A percentile compares a stretch with the other conserved stretches of the same genome.
Evolutionary conservation across 2,329 filamentous ascomycete species (phyloP).

Genomic region (Myotisia sp.): DNA sequence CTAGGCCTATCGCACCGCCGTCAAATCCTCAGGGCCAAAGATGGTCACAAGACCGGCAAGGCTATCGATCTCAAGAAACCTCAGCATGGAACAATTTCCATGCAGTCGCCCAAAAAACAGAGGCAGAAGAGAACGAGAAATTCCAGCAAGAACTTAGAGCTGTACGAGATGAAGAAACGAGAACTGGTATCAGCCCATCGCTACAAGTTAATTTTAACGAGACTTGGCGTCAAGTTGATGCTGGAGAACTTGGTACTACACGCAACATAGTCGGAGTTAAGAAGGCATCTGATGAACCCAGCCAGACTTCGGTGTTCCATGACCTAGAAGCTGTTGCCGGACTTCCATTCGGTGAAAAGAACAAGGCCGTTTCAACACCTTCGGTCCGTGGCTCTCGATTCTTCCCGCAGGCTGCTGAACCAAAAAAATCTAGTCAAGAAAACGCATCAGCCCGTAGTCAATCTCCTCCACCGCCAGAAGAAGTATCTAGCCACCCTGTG

Average conservation of each 20-base stretch:
- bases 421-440: conserved; percentile 22
- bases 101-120: conserved; percentile 24
- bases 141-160: conserved; percentile 27
- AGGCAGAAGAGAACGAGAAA: conserved; percentile 29
- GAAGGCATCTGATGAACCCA: conserved; percentile 16
- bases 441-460: conserved; percentile 24
- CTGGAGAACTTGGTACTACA: conserved; percentile 27
- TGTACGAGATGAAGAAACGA: conserved; percentile 25
- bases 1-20: conserved; percentile 35
- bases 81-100: conserved; percentile 35
- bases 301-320: conserved; percentile 20
- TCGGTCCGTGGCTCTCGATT: conserved; percentile 34
- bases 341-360: conserved; percentile 23
- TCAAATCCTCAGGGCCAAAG: conserved; percentile 17
- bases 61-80: conserved; percentile 17
- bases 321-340: conserved; percentile 25
- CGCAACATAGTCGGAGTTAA: conserved; percentile 26
- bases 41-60: conserved; percentile 21
- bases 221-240: conserved; percentile 34
- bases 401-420: conserved; percentile 31
- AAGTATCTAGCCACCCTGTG: conserved; percentile 40
- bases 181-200: conserved; percentile 20
- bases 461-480: conserved; percentile 45
- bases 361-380: conserved; percentile 23
- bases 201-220: conserved; percentile 28